These are phyloP conservation scores for Verbena officinalis DNA, from an alignment of 257 asterid genomes.

Conservation along the genomic window DNA sequence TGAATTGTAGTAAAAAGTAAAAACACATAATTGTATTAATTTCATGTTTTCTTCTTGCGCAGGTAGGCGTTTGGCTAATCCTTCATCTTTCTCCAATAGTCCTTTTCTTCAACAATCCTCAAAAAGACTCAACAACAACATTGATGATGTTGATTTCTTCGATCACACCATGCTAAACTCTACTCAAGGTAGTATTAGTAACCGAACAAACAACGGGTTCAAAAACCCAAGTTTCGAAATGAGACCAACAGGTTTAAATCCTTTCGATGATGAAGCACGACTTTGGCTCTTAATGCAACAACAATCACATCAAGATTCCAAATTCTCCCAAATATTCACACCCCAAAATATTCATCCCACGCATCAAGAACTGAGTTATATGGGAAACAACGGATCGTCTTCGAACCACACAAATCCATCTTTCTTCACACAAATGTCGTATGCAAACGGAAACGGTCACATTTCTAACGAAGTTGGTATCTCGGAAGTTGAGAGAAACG, in stretches of 20 bases:
- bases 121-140: constrained; percentile 36
- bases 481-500: constrained; percentile 56
- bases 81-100: constrained; percentile 46
- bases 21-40: no score
- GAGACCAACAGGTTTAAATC: constrained; percentile 37
- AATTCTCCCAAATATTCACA: constrained; percentile 46
- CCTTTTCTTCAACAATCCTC: constrained; percentile 43
- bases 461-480: constrained; percentile 47
- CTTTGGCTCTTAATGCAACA: constrained; percentile 77
- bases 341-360: constrained; percentile 40
- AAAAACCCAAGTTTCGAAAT: constrained; percentile 41
- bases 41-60: constrained; percentile 9
- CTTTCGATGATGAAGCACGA: constrained; percentile 59
- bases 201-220: constrained; percentile 45
- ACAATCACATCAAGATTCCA: constrained; percentile 50
- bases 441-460: constrained; percentile 50
- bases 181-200: constrained; percentile 47
- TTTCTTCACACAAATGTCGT: constrained; percentile 43
- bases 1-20: no score
- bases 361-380: constrained; percentile 49
- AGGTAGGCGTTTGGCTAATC: constrained; percentile 55
- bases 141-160: constrained; percentile 46
- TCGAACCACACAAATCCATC: constrained; percentile 42
- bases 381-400: constrained; percentile 47
- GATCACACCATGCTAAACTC: constrained; percentile 55